These are phyloP conservation scores for Aspergillus haitiensis DNA, from an alignment of 495 filamentous ascomycete species.

Conservation along the genomic window DNA sequence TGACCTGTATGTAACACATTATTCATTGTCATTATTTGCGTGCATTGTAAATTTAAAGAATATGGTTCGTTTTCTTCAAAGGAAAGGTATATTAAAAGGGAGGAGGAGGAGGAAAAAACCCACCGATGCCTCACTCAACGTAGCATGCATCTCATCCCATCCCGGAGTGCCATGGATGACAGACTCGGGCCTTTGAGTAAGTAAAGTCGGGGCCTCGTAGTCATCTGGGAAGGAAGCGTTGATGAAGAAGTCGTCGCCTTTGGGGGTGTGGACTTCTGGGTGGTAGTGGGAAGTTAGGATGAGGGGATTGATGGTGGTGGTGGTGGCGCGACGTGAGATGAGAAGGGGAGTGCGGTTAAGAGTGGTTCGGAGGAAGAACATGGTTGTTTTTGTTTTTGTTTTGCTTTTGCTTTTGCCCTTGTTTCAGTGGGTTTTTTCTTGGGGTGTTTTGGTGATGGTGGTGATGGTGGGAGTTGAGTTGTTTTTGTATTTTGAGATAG, in stretches of 20 bases:
- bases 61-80: not conserved
- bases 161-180: not conserved
- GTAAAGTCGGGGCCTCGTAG: slow-evolving; percentile 19
- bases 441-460: not conserved
- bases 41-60: not conserved
- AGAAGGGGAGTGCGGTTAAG: slow-evolving; percentile 10
- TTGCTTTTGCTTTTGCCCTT: too few species aligned
- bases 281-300: slow-evolving; percentile 18
- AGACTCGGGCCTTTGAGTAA: slow-evolving; percentile 8
- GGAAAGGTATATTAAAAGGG: not conserved
- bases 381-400: slow-evolving; percentile 9
- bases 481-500: too few species aligned
- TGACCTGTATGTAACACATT: too few species aligned
- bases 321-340: not conserved
- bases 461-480: not conserved
- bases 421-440: too few species aligned
- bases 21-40: not conserved
- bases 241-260: slow-evolving; percentile 26
- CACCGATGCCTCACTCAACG: slow-evolving; percentile 29
- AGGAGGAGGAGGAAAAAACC: not conserved
- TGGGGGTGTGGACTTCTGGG: slow-evolving; percentile 17
- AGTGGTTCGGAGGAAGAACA: slow-evolving; percentile 1
- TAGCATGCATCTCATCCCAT: slow-evolving; percentile 25
- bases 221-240: slow-evolving; percentile 25
- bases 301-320: slow-evolving; percentile 12